Base-by-base conservation (phyloP, 2,329 filamentous ascomycete genomes). In the Verticillium klebahnii region DNA sequence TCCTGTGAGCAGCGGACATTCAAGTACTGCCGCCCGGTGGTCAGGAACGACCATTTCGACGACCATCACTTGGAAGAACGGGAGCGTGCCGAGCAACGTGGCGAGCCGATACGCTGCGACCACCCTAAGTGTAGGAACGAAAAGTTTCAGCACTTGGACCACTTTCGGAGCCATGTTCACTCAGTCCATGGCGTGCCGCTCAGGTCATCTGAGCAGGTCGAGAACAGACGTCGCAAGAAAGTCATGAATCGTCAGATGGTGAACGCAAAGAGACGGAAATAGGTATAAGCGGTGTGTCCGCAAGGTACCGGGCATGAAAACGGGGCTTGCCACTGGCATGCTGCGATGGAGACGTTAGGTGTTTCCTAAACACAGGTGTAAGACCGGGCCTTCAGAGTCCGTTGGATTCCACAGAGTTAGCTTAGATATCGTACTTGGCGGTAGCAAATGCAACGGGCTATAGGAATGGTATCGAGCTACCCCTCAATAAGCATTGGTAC, bases 1-100 rank as follows among this genome's bases (percentile, higher is more conserved):
- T 58, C 61, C 14, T 29, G 62, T 40, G 29, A 64, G 60, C 64
- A 63, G 56, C 60, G 61, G 17, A 66, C 59, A 19, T 67, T 67
- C 57, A 50, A 40, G 54, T 66, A 64, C 36, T 62, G 59, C 54
- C 57, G 64, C n/a, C 61, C 60, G 8, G 61, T 62, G 37, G 56
- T 65, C 34, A 64, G 63, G 52, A 70, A 70, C 58, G 57, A 69
- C 60, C 61, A 70, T 61, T 70, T 70, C 57, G 63, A 69, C 45
- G 52, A 66, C 58, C 45, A 65, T 25, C 59, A 70, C 60, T 56
- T 70, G 4, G 55, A 60, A 60, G 54, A 62, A 56, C 59, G 36
- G 23, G 36, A 58, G 56, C 56, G n/a, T 23, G 56, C 56, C 2
- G 17, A 58, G 56, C 56, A 36, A 6, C 56, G 56, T 36, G 56